Conservation (phyloP, 1,139 yeast genomes). For the Yamadazyma membranifaciens region DNA sequence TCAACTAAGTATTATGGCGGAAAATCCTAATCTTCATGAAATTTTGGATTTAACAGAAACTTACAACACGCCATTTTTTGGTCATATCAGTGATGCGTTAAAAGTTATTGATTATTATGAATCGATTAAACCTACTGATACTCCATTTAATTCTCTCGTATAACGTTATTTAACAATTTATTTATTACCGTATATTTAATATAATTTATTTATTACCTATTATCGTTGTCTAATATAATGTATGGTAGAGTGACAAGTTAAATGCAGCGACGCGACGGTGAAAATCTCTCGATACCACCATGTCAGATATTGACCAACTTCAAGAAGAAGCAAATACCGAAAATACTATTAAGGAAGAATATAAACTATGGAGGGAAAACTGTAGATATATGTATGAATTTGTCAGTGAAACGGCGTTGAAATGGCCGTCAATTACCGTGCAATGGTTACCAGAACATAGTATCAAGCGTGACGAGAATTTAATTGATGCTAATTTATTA, state of each 20-base stretch:
- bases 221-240: too few relatives aligned
- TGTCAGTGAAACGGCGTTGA: slow-evolving; percentile 72
- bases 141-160: not conserved
- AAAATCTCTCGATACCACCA: not conserved
- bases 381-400: slow-evolving; percentile 79
- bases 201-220: too few relatives aligned
- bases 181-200: not conserved
- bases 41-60: slow-evolving; percentile 29
- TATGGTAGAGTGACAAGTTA: too few relatives aligned
- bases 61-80: slow-evolving; percentile 31
- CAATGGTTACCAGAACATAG: slow-evolving; percentile 66
- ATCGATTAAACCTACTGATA: slow-evolving; percentile 1
- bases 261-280: slow-evolving; percentile 2
- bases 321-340: slow-evolving; percentile 29
- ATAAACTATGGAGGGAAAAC: slow-evolving; percentile 75
- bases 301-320: slow-evolving; percentile 9
- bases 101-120: slow-evolving; percentile 42
- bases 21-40: slow-evolving; percentile 7
- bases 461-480: slow-evolving; percentile 24
- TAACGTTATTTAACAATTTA: not conserved
- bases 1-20: slow-evolving; percentile 2
- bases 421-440: slow-evolving; percentile 79
- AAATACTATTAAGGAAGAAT: slow-evolving; percentile 61
- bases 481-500: slow-evolving; percentile 49
- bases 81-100: slow-evolving; percentile 43